Evolutionary conservation across 805 yeast species (phyloP).

Genomic region (Allodekkera sacchari): DNA sequence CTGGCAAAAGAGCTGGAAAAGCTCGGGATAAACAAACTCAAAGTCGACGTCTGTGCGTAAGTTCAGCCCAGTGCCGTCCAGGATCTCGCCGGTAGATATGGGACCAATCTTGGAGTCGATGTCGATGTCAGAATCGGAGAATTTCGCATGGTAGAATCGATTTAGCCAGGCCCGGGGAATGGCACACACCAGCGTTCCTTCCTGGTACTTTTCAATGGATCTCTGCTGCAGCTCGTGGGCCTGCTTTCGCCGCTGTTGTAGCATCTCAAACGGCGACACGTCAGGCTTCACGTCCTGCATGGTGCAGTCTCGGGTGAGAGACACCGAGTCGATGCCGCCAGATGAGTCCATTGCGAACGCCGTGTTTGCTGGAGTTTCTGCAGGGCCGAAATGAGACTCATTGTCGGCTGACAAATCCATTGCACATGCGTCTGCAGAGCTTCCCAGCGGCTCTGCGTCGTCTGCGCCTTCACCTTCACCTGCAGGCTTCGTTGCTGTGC

Average conservation of each 20-base stretch:
- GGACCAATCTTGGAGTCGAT: conserved; percentile 31
- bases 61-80: conserved; percentile 38
- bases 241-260: conserved; percentile 12
- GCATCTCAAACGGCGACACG: conserved; percentile 3
- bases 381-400: too few relatives aligned
- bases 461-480: too few relatives aligned
- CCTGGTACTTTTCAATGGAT: conserved; percentile 17
- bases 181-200: conserved; percentile 42
- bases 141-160: conserved; percentile 28
- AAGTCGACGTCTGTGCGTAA: conserved; percentile 16
- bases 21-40: conserved; percentile 32
- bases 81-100: conserved; percentile 35
- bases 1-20: conserved; percentile 34
- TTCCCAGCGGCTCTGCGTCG: too few relatives aligned
- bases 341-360: too few relatives aligned
- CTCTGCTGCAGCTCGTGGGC: conserved; percentile 9
- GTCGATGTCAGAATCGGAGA: conserved; percentile 21
- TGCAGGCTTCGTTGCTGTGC: too few relatives aligned
- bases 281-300: neutral
- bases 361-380: too few relatives aligned
- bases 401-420: too few relatives aligned
- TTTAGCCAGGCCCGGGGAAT: conserved; percentile 40
- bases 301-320: too few relatives aligned
- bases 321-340: too few relatives aligned
- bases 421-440: too few relatives aligned